Conservation (phyloP, 1,284 basidiomycete species). For the Ganoderma sinense region DNA sequence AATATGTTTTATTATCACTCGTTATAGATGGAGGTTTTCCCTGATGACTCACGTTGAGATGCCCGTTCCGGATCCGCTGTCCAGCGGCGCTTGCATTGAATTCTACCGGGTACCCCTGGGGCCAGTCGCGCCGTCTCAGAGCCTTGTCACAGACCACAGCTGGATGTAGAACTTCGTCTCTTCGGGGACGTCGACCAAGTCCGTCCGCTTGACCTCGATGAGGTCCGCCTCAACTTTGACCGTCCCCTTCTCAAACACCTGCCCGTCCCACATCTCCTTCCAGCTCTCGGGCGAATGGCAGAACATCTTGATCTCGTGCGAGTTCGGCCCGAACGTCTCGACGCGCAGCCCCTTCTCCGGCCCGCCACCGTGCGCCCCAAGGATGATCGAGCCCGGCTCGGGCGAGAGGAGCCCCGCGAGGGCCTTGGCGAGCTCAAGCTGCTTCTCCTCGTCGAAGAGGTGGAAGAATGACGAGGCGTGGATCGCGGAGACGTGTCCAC, state of each 20-base stretch:
- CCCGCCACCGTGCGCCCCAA: conserved; percentile 41
- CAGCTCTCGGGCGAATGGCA: conserved; percentile 48
- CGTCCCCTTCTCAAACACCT: conserved; percentile 47
- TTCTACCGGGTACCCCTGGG: not conserved
- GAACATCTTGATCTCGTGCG: conserved; percentile 31
- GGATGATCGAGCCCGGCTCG: conserved; percentile 45
- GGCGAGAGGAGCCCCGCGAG: conserved; percentile 50
- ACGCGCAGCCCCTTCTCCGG: conserved; percentile 35
- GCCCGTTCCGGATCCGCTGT: not conserved
- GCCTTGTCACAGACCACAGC: conserved; percentile 38
- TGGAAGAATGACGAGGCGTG: conserved; percentile 60
- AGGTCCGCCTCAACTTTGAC: conserved; percentile 43
- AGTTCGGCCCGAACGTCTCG: conserved; percentile 9
- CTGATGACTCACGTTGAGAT: conserved; percentile 6
- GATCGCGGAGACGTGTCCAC: conserved; percentile 53
- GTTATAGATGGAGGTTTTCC: not conserved
- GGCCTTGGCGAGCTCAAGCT: conserved; percentile 48
- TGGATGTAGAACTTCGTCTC: conserved; percentile 30
- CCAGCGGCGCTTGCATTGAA: not conserved
- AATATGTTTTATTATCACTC: not conserved
- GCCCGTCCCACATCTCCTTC: conserved; percentile 50
- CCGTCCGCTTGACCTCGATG: not conserved
- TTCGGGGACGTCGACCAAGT: not conserved
- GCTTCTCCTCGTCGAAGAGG: conserved; percentile 53
- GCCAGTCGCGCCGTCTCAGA: conserved; percentile 20